Base-by-base conservation (phyloP, 345 rosid species). In the Ailanthus altissimus region DNA sequence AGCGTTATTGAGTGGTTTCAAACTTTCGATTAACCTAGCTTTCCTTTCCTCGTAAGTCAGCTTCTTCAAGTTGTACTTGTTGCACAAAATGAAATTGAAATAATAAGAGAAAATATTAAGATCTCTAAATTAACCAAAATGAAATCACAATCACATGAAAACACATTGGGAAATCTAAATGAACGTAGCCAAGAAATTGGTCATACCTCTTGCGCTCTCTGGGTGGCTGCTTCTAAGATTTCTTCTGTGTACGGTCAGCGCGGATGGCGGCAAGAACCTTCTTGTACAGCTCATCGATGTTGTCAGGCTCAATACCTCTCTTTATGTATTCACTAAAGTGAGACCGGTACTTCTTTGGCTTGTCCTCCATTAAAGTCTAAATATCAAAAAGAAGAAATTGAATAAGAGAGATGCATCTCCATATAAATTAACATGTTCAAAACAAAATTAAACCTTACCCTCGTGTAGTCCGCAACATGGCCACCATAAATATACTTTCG, bases 261-360 rank as follows among this genome's bases (percentile, higher is more conserved):
- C 93, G 93, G 15, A 89, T 89, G 60, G 96, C 91, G 65, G 91
- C 87, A 42, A 88, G 96, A 42, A 88, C 92, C 85, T 88, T 91
- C 82, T 89, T 89, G 87, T 91, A 91, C 72, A 88, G 0, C 68
- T 74, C 96, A 63, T 91, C 96, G 0, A 90, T 47, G 81, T 25
- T 66, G 78, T 88, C 96, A 26, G 96, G 71, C 15, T 86, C 88
- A 49, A 91, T 75, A 8, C 85, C 89, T 56, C 75, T 85, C 86
- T 89, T 91, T 8, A 89, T 8, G 74, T 82, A 91, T 57, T 79
- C 86, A 28, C 90, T 86, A 75, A 91, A 91, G 83, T 91, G 96
- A 76, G 90, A 61, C 72, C 88, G 92, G 25, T 83, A 86, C 83
- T 88, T 91, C 82, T 91, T 93, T 10, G 92, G 93, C 61, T 91